A percentile compares a stretch with the other conserved stretches of the same genome.
phyloP scores from a whole-genome alignment of 225 moss, liverwort and hornwort species.

The Thuidium tamariscinum region DNA sequence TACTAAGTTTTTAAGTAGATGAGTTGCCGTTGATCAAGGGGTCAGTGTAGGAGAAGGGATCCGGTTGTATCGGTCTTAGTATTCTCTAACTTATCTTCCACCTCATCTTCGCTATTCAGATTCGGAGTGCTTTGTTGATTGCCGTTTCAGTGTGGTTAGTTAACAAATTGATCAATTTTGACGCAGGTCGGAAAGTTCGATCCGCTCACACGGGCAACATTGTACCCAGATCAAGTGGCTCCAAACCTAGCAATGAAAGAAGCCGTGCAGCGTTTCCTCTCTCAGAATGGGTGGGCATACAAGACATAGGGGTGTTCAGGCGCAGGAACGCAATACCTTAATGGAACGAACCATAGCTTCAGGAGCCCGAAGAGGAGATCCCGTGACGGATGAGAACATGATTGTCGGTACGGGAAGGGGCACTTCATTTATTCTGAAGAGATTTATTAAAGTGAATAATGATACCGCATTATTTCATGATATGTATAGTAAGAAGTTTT shows the following conservation, averaged over 20 bases:
- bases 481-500: conserved; percentile 9
- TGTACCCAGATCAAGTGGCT: conserved; percentile 45
- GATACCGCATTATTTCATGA: not conserved
- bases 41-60: not conserved
- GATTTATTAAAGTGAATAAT: not conserved
- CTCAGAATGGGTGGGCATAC: conserved; percentile 77
- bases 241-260: conserved; percentile 77
- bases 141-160: not conserved
- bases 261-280: conserved; percentile 53
- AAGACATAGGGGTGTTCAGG: conserved; percentile 5
- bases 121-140: not conserved
- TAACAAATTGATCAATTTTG: not conserved
- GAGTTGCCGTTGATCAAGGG: not conserved
- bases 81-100: not conserved
- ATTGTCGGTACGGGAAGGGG: not conserved
- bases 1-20: not conserved
- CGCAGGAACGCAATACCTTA: not conserved
- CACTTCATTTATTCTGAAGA: not conserved
- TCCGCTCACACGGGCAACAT: conserved; percentile 52
- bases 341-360: not conserved
- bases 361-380: not conserved
- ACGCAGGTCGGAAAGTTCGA: conserved; percentile 69
- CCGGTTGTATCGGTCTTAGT: not conserved
- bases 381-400: not conserved
- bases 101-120: not conserved